phyloP scores from a whole-genome alignment of 1,284 basidiomycete species.

The Wolfiporia cocos region DNA sequence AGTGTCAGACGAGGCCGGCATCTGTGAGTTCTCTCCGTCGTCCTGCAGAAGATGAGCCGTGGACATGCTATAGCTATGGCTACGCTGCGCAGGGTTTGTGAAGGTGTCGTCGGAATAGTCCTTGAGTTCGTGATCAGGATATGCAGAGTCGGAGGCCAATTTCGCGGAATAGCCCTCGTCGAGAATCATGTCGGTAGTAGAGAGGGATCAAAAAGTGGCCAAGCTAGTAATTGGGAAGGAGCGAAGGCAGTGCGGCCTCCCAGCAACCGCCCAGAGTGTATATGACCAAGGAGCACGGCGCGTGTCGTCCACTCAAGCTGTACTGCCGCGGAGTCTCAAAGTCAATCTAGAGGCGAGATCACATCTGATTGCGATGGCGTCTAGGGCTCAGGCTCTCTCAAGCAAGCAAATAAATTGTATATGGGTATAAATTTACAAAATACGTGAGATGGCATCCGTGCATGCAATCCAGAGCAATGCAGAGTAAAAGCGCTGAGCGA shows the following conservation, averaged over 20 bases:
- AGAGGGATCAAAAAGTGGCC: too few species aligned
- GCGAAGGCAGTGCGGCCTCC: not conserved
- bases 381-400: too few species aligned
- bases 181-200: too few species aligned
- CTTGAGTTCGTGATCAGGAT: slow-evolving; percentile 2
- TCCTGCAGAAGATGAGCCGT: slow-evolving; percentile 4
- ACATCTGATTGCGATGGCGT: too few species aligned
- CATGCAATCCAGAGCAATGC: slow-evolving; percentile 6
- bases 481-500: slow-evolving; percentile 1
- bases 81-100: slow-evolving; percentile 1
- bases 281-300: not conserved
- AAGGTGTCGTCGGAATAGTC: slow-evolving; percentile 3
- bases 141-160: slow-evolving; percentile 5
- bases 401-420: not conserved
- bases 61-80: slow-evolving; percentile 8
- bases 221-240: too few species aligned
- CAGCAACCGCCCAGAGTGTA: not conserved
- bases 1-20: not conserved
- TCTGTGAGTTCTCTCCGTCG: slow-evolving; percentile 1
- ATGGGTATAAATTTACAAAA: slow-evolving; percentile 5
- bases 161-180: too few species aligned
- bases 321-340: slow-evolving; percentile 5
- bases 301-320: not conserved
- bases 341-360: not conserved
- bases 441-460: slow-evolving; percentile 2